Evolutionary conservation across 176 grass and related monocot species (phyloP).

Genomic region (Miscanthus lutarioriparius): DNA sequence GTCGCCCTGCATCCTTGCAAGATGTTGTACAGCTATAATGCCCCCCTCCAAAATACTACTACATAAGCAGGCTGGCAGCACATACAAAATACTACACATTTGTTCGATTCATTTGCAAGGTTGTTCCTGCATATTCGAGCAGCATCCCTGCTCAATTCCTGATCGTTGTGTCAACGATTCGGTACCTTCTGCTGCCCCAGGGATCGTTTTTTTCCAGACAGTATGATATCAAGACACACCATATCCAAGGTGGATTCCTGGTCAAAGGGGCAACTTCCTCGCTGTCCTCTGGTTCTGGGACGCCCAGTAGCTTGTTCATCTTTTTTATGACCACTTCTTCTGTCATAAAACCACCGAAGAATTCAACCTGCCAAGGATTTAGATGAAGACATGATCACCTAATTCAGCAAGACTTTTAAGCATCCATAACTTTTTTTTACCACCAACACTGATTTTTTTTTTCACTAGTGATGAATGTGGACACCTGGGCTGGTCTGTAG

Average conservation of each 20-base stretch:
- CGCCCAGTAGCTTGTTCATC: slow-evolving; percentile 71
- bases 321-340: slow-evolving; percentile 35
- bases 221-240: slow-evolving; percentile 73
- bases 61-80: neutral
- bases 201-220: slow-evolving; percentile 45
- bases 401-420: slow-evolving; percentile 22
- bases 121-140: too few relatives aligned
- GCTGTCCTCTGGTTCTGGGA: slow-evolving; percentile 41
- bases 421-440: neutral
- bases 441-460: neutral
- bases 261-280: slow-evolving; percentile 28
- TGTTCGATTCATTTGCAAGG: neutral
- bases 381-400: slow-evolving; percentile 22
- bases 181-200: slow-evolving; percentile 61
- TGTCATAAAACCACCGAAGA: slow-evolving; percentile 58
- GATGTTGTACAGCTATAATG: neutral
- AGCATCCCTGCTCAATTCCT: slow-evolving; percentile 30
- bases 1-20: neutral
- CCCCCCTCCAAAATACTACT: neutral
- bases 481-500: neutral
- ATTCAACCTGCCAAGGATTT: slow-evolving; percentile 49
- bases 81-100: neutral
- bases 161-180: slow-evolving; percentile 53
- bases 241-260: slow-evolving; percentile 73
- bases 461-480: neutral